Evolutionary conservation across 768 basidiomycete genomes (phyloP).

Genomic region (Psilocybe sp.): DNA sequence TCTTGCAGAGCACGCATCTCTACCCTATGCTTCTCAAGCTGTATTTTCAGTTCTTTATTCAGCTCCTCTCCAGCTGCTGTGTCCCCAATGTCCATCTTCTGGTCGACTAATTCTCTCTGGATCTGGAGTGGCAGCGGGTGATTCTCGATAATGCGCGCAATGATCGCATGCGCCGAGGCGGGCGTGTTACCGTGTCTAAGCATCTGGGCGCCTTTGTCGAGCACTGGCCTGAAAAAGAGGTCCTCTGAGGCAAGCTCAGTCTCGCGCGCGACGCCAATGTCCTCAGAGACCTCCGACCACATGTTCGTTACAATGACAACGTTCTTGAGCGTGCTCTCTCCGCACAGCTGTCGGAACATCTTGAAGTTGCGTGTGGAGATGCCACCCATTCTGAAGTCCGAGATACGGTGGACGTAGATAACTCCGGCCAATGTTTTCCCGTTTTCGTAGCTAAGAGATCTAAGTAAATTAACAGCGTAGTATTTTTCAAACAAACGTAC

Average conservation of each 20-base stretch:
- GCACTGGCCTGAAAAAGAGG: slow-evolving; percentile 53
- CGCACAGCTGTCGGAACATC: slow-evolving; percentile 51
- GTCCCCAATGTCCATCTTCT: slow-evolving; percentile 44
- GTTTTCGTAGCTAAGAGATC: slow-evolving; percentile 25
- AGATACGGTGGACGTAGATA: slow-evolving; percentile 53
- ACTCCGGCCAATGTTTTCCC: slow-evolving; percentile 42
- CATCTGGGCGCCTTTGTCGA: slow-evolving; percentile 42
- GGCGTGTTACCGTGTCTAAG: slow-evolving; percentile 37
- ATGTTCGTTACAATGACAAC: slow-evolving; percentile 52
- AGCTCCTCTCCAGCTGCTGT: slow-evolving; percentile 54
- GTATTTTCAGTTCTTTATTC: slow-evolving; percentile 42
- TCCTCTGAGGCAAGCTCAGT: slow-evolving; percentile 33
- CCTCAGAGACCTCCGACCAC: slow-evolving; percentile 42
- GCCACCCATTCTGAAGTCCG: slow-evolving; percentile 47
- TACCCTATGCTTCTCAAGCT: slow-evolving; percentile 38
- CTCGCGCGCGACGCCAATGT: slow-evolving; percentile 41
- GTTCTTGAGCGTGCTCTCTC: slow-evolving; percentile 44
- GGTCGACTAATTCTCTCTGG: slow-evolving; percentile 54
- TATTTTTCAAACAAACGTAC: slow-evolving; percentile 41
- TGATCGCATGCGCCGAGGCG: slow-evolving; percentile 35
- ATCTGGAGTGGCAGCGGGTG: slow-evolving; percentile 45
- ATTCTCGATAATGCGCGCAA: slow-evolving; percentile 38
- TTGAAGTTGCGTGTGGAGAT: slow-evolving; percentile 46
- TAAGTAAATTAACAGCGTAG: too few species aligned
- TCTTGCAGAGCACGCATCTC: slow-evolving; percentile 43